phyloP scores from a whole-genome alignment of 306 rosid species.

The Phaseolus lunatus region DNA sequence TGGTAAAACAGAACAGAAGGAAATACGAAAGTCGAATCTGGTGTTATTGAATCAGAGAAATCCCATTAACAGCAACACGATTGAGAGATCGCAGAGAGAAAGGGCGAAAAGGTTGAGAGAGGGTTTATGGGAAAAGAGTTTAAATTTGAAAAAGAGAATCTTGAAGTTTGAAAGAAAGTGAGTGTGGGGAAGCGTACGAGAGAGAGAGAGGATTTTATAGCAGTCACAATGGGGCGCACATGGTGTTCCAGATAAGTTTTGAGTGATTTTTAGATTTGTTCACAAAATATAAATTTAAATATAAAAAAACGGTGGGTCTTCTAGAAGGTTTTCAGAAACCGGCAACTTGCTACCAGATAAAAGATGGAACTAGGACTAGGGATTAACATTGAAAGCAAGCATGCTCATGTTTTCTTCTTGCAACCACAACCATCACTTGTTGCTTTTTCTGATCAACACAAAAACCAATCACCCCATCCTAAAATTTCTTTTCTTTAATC shows the following conservation, averaged over 20 bases:
- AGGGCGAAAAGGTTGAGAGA: too few species aligned
- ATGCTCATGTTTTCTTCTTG: neutral
- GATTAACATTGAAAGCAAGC: neutral
- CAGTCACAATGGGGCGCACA: neutral
- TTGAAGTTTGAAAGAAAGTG: neutral
- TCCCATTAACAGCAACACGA: neutral
- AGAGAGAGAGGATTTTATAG: conserved; percentile 25
- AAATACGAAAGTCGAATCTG: neutral
- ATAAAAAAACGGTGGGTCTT: conserved; percentile 15
- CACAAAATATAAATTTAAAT: neutral
- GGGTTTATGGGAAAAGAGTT: neutral
- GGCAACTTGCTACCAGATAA: conserved; percentile 1
- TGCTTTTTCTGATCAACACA: neutral
- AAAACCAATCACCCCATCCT: too few species aligned
- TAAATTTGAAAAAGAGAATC: neutral
- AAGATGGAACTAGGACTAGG: neutral
- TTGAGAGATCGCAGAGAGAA: neutral
- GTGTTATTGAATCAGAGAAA: neutral
- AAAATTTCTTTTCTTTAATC: too few species aligned
- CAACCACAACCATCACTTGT: neutral
- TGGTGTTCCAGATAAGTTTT: conserved; percentile 40
- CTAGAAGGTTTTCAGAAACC: conserved; percentile 46
- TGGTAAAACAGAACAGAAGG: neutral
- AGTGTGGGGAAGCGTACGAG: neutral
- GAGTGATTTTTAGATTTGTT: neutral